Conservation (phyloP, 2,329 filamentous ascomycete species). For the Ceratocystis albifundus region DNA sequence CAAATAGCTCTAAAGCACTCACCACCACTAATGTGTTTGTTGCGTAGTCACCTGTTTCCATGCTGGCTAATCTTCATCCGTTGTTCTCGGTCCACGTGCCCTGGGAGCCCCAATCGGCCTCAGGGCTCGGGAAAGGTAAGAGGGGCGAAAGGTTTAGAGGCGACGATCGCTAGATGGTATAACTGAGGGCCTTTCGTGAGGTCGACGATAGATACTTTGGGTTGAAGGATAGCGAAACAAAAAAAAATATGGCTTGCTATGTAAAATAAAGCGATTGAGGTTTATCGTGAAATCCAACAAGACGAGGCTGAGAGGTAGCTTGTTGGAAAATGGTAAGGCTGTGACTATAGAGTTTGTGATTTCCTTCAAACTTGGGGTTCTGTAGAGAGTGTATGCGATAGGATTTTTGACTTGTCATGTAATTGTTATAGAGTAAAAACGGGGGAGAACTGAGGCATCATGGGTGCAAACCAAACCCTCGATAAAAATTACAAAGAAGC, state of each 20-base stretch:
- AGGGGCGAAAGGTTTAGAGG: not conserved
- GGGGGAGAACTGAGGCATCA: not conserved
- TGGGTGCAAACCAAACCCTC: not conserved
- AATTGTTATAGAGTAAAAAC: not conserved
- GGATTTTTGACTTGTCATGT: not conserved
- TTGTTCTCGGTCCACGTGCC: constrained; percentile 8
- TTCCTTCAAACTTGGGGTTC: constrained; percentile 4
- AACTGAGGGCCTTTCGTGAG: not conserved
- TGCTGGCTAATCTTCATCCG: constrained; percentile 33
- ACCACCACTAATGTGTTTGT: constrained; percentile 51
- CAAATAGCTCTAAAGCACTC: constrained; percentile 26
- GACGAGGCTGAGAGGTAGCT: constrained; percentile 5
- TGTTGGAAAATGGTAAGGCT: constrained; percentile 1
- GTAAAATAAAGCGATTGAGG: not conserved
- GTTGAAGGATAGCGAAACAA: not conserved
- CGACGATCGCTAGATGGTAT: constrained; percentile 1
- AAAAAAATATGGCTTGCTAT: not conserved
- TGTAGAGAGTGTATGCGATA: not conserved
- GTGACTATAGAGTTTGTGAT: not conserved
- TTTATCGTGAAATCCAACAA: not conserved
- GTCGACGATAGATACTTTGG: not conserved
- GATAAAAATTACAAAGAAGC: not conserved
- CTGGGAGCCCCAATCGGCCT: constrained; percentile 22
- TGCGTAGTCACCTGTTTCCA: constrained; percentile 53
- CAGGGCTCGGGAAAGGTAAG: constrained; percentile 16